These are phyloP conservation scores for Salix caprea DNA, from an alignment of 345 rosid genomes.

Conservation along the genomic window DNA sequence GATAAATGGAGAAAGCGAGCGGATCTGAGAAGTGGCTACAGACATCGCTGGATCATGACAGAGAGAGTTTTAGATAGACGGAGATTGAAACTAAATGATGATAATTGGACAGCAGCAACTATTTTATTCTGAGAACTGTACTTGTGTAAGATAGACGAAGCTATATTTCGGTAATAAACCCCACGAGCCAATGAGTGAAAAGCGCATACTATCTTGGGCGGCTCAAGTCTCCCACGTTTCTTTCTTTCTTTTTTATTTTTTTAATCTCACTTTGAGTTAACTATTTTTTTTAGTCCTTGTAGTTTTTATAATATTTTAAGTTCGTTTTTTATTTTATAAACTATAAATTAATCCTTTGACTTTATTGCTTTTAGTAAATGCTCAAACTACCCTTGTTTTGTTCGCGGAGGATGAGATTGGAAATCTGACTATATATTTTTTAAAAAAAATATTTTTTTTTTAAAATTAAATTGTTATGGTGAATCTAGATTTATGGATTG, in stretches of 20 bases:
- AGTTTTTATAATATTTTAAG: background rate
- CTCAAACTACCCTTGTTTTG: no score
- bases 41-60: slow-evolving; percentile 5
- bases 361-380: no score
- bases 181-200: background rate
- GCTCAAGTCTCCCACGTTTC: background rate
- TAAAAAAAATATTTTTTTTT: no score
- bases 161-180: background rate
- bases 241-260: background rate
- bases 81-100: background rate
- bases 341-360: no score
- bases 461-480: no score
- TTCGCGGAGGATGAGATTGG: no score
- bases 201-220: background rate
- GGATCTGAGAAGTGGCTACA: slow-evolving; percentile 35
- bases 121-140: background rate
- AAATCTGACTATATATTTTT: no score
- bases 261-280: background rate
- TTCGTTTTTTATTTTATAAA: no score
- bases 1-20: slow-evolving; percentile 7
- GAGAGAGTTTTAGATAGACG: background rate
- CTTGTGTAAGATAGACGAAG: background rate
- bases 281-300: background rate
- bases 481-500: no score
- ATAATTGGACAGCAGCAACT: background rate